phyloP scores from a whole-genome alignment of 2,329 filamentous ascomycete genomes.

The Fonsecaea pedrosoi region DNA sequence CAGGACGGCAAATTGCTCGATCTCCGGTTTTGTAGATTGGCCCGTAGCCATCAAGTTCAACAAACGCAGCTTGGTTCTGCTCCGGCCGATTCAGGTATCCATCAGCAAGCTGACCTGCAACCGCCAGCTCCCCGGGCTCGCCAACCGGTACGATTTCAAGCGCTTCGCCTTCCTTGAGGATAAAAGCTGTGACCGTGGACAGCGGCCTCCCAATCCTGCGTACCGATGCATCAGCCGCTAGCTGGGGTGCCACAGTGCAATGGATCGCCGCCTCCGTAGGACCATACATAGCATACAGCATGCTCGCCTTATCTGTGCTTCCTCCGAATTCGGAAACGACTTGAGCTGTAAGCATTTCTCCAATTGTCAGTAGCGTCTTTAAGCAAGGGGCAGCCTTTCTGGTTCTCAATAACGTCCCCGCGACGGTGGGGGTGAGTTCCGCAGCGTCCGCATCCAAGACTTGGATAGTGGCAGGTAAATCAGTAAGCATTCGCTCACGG shows the following conservation, averaged over 20 bases:
- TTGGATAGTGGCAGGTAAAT: constrained; percentile 72
- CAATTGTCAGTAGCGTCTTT: constrained; percentile 80
- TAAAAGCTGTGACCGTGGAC: constrained; percentile 78
- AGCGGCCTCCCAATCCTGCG: constrained; percentile 79
- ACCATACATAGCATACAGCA: constrained; percentile 92
- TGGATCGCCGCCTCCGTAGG: constrained; percentile 93
- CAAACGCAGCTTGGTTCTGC: constrained; percentile 74
- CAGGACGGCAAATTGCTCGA: constrained; percentile 70
- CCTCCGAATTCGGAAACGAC: constrained; percentile 82
- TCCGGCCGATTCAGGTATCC: constrained; percentile 83
- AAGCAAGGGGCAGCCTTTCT: constrained; percentile 71
- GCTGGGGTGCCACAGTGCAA: constrained; percentile 75
- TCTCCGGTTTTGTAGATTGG: constrained; percentile 84
- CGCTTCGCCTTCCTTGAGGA: constrained; percentile 60
- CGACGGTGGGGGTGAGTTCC: constrained; percentile 88
- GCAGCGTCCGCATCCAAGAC: constrained; percentile 76
- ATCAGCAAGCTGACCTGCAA: constrained; percentile 82
- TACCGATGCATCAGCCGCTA: constrained; percentile 63
- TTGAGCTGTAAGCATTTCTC: constrained; percentile 83
- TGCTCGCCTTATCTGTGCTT: constrained; percentile 58
- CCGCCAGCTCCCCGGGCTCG: constrained; percentile 76
- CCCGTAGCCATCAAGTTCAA: constrained; percentile 69
- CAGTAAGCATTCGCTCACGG: constrained; percentile 72
- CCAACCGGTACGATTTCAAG: constrained; percentile 68
- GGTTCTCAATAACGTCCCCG: constrained; percentile 74